Conservation (phyloP, 2,329 filamentous ascomycete species). For the Sordariomycetes sp. region DNA sequence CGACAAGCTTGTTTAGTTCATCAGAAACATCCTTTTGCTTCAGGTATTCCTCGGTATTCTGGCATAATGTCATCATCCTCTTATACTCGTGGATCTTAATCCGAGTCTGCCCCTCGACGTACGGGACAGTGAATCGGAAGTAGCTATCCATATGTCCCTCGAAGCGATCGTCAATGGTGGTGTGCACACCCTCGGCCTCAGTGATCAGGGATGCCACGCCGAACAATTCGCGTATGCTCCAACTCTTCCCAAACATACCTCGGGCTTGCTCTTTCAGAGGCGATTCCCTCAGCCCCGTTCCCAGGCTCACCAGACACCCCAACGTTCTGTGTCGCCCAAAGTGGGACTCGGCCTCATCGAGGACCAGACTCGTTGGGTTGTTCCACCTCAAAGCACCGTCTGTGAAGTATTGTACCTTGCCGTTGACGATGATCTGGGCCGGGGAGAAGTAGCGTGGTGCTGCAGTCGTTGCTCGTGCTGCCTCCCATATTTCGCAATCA, state of each 20-base stretch:
- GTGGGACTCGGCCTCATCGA: conserved; percentile 14
- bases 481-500: conserved; percentile 16
- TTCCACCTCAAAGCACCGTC: conserved; percentile 19
- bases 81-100: conserved; percentile 14
- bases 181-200: conserved; percentile 12
- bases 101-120: conserved; percentile 8
- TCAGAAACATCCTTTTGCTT: conserved; percentile 3
- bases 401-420: conserved; percentile 13
- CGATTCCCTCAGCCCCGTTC: conserved; percentile 15
- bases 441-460: conserved; percentile 18
- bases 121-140: conserved; percentile 17
- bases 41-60: conserved; percentile 14
- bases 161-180: conserved; percentile 8
- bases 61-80: conserved; percentile 13
- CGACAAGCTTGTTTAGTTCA: conserved; percentile 12
- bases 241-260: background rate
- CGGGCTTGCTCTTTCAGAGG: background rate
- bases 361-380: conserved; percentile 18
- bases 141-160: conserved; percentile 11
- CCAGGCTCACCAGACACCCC: conserved; percentile 19
- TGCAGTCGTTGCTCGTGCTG: conserved; percentile 17
- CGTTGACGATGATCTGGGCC: conserved; percentile 9
- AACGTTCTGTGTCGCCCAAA: conserved; percentile 13
- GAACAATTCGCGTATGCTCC: background rate
- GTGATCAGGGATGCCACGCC: conserved; percentile 4